Evolutionary conservation across 129 eudicot genomes (phyloP), one percentile per base, ranked within the genome.

Genomic region (Scalesia atractyloides): DNA sequence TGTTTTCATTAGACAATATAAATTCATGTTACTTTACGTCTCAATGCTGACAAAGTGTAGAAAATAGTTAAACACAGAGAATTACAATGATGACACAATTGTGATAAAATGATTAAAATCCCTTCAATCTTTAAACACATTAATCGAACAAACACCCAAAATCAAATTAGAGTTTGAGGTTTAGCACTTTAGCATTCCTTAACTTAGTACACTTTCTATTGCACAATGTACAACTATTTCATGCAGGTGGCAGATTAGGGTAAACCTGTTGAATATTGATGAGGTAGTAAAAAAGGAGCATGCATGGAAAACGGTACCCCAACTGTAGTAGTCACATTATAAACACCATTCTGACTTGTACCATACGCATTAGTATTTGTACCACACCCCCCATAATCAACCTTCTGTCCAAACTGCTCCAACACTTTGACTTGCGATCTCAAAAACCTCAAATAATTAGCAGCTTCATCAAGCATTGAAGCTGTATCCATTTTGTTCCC

Each of bases 401-500:
- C 5, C 67, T 79, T 81, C 24, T 68, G 84, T 15, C 92, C 90
- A 24, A 87, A 18, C 3, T 85, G 80, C 67, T 90, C 98, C 67
- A 94, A 78, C 48, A 73, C 96, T 41, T 90, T 90, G 9, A 94
- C 96, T 75, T 90, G 97, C 39, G 95, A 84, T 70, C 91, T 89
- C 30, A 94, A 75, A 68, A 94, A 94, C 82, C 84, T 90, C 66
- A 94, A 89, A 68, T 94, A 94, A 68, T 84, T 94, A 15, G 97
- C 98, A 60, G 98, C 98, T 58, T 90, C 98, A 68, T 94, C 98
- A 0, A 94, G 91, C 98, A 94, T 90, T 5, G 98, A 86, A 48
- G 98, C 98, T 9, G 98, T 94, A 74, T 94, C 97, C 98, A 94
- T 94, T 46, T 90, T 94, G 73, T 73, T 86, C 1, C 98, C 98